Percentiles rank a stretch among this genome's conserved stretches.
These are phyloP conservation scores for Nicotiana otophora DNA, from an alignment of 257 asterid species.

Conservation along the genomic window DNA sequence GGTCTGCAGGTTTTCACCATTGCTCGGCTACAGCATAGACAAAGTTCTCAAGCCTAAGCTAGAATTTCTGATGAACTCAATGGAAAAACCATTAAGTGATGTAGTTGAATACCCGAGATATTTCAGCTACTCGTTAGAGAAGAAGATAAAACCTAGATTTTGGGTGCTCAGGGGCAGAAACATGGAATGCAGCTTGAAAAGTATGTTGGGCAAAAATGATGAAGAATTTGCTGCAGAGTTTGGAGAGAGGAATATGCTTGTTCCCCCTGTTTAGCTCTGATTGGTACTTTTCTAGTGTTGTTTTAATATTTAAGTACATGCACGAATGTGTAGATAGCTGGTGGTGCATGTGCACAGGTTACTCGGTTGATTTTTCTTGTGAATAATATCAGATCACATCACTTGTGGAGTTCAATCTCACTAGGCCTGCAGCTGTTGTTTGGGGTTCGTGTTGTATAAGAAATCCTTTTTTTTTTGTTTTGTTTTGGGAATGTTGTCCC, in stretches of 20 bases:
- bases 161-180: constrained; percentile 61
- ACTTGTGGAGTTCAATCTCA: background rate
- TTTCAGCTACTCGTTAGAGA: constrained; percentile 93
- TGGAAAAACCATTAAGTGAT: constrained; percentile 59
- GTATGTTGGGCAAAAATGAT: constrained; percentile 84
- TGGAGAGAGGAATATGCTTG: constrained; percentile 34
- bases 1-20: constrained; percentile 77
- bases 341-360: background rate
- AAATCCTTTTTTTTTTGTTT: background rate
- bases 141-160: constrained; percentile 84
- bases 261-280: constrained; percentile 26
- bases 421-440: background rate
- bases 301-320: background rate
- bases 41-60: constrained; percentile 73
- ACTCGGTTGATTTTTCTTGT: background rate
- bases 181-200: constrained; percentile 51
- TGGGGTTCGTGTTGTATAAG: background rate
- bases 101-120: constrained; percentile 89
- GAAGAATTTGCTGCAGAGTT: constrained; percentile 69
- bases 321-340: background rate
- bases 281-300: background rate
- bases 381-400: background rate
- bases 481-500: no score
- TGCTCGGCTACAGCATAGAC: constrained; percentile 81
- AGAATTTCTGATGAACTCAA: constrained; percentile 57